Base-by-base conservation (phyloP, 176 grass and related monocot species). In the Canna indica region DNA sequence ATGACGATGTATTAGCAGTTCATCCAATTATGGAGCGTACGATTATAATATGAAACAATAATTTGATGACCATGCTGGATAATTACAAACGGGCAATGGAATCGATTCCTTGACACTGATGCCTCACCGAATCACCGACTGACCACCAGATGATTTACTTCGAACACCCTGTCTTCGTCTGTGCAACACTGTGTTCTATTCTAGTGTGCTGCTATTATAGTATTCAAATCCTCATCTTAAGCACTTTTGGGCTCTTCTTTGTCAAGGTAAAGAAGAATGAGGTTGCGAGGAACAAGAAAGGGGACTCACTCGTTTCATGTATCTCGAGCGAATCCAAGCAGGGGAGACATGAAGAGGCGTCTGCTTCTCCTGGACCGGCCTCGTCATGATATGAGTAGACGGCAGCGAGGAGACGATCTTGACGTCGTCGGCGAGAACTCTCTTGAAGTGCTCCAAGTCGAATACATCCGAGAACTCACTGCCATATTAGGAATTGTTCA, bases 401-500 rank as follows among this genome's bases (percentile, higher is more conserved):
- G 83, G 83, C 63, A 85, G 73, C 29, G 83, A 85, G n/a, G 74
- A 81, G 36, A 81, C 83, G 0, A 85, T 69, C 26, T 70, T 74
- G 46, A 85, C 74, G 72, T 85, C 78, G 60, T 63, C 78, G 35
- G 69, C 73, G 42, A 85, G 71, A 8, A 81, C 78, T 39, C 25
- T 72, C 76, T 69, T 85, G 42, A 85, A 85, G 36, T 81, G 78
- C 27, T 81, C 78, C 46, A 78, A 26, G 60, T 85, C 78, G 67
- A 85, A 85, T 54, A 85, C 77, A 39, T 85, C 83, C 0, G 78
- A 56, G 58, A 85, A 85, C 42, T 85, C 83, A 28, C 83, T 85
- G 25, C 42, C 17, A 30, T 9, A 30, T 18, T 7, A 50, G 7
- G 41, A 70, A 30, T 11, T 6, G 2, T 0, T 18, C 27, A 5